Conservation (phyloP, 331 rosid genomes). For the Erythrophleum ivorense region DNA sequence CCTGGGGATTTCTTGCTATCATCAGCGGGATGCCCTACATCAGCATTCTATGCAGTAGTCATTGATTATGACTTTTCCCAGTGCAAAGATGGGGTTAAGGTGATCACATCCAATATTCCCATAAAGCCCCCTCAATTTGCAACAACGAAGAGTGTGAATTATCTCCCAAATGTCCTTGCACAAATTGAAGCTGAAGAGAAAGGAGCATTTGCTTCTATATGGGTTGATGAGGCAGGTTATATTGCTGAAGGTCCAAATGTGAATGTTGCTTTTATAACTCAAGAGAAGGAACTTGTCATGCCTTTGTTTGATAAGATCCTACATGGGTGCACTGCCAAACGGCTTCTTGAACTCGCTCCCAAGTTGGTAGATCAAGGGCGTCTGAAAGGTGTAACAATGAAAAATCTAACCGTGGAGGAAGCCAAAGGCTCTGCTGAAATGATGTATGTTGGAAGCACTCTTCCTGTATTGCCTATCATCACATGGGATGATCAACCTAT, state of each 20-base stretch:
- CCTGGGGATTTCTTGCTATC: conserved; percentile 27
- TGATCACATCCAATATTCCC: conserved; percentile 72
- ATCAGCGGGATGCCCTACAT: conserved; percentile 49
- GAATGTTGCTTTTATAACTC: conserved; percentile 83
- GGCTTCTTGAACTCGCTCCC: conserved; percentile 76
- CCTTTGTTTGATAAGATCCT: conserved; percentile 80
- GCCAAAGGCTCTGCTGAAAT: conserved; percentile 76
- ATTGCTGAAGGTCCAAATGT: conserved; percentile 97
- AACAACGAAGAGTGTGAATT: conserved; percentile 84
- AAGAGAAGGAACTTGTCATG: conserved; percentile 75
- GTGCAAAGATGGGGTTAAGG: conserved; percentile 83
- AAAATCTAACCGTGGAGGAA: conserved; percentile 62
- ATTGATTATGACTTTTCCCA: conserved; percentile 64
- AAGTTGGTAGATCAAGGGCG: conserved; percentile 69
- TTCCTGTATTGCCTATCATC: conserved; percentile 84
- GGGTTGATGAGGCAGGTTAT: conserved; percentile 88
- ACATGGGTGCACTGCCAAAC: conserved; percentile 73
- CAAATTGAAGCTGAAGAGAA: conserved; percentile 86
- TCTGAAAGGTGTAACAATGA: conserved; percentile 55
- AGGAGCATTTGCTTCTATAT: conserved; percentile 77
- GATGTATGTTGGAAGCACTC: conserved; percentile 94
- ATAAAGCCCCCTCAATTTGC: conserved; percentile 79
- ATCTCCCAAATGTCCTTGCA: conserved; percentile 87
- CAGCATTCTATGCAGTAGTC: conserved; percentile 92
- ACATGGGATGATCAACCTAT: conserved; percentile 80